Evolutionary conservation across 1,139 yeast species (phyloP).

Genomic region (Suhomyces maxii): DNA sequence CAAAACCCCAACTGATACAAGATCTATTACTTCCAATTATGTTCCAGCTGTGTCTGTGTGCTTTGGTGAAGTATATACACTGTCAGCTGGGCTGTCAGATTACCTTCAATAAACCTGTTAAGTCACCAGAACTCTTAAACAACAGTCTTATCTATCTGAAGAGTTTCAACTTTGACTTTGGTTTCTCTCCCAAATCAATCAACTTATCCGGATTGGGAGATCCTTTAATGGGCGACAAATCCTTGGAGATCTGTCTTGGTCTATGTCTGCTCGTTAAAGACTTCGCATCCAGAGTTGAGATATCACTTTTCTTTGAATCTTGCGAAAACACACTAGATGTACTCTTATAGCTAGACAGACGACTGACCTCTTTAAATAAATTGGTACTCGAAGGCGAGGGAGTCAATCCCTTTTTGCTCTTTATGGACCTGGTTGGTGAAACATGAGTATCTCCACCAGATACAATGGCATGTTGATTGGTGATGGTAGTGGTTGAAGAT

Average conservation of each 20-base stretch:
- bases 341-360: conserved; percentile 13
- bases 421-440: background rate
- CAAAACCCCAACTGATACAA: no score
- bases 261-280: conserved; percentile 1
- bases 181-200: conserved; percentile 13
- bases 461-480: conserved; percentile 8
- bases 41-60: no score
- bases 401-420: conserved; percentile 7
- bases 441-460: conserved; percentile 3
- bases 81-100: no score
- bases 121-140: no score
- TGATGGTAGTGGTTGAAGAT: conserved; percentile 10
- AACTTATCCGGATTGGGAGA: conserved; percentile 14
- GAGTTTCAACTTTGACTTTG: conserved; percentile 14
- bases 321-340: conserved; percentile 13
- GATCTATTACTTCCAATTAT: no score
- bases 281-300: conserved; percentile 2
- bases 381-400: conserved; percentile 11
- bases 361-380: conserved; percentile 10
- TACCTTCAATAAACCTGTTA: no score
- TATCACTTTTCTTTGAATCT: conserved; percentile 10
- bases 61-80: no score
- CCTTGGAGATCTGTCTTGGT: conserved; percentile 6
- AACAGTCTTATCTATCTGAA: conserved; percentile 1
- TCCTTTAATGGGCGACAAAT: conserved; percentile 16